These are phyloP conservation scores for Xylariaceae sp. DNA, from an alignment of 2,329 filamentous ascomycete genomes.

Conservation along the genomic window DNA sequence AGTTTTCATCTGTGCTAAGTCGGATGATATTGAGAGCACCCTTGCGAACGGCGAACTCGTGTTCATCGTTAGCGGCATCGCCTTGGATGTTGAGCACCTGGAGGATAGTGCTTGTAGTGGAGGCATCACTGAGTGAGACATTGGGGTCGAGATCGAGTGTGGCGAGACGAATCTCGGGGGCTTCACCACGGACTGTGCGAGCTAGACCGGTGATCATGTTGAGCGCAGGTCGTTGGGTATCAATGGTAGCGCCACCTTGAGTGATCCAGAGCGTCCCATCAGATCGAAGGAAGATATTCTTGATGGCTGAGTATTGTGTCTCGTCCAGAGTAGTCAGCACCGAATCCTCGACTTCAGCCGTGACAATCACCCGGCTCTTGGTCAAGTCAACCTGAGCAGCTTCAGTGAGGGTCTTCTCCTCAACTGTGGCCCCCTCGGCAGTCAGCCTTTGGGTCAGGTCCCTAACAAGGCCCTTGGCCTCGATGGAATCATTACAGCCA, in stretches of 20 bases:
- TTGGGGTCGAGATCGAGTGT: conserved; percentile 42
- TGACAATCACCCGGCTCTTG: conserved; percentile 25
- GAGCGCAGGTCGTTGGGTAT: conserved; percentile 25
- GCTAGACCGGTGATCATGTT: conserved; percentile 43
- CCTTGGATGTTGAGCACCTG: conserved; percentile 24
- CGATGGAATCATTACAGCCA: conserved; percentile 16
- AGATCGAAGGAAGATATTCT: conserved; percentile 26
- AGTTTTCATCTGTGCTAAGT: conserved; percentile 23
- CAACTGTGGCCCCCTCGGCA: conserved; percentile 19
- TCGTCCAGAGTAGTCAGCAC: conserved; percentile 22
- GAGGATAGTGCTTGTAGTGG: conserved; percentile 33
- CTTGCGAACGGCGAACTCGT: conserved; percentile 26
- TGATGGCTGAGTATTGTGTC: conserved; percentile 23
- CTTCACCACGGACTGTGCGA: conserved; percentile 42
- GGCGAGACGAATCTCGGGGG: conserved; percentile 38
- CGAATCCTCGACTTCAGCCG: conserved; percentile 28
- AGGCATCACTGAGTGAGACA: conserved; percentile 28
- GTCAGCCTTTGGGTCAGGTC: conserved; percentile 22
- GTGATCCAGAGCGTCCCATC: conserved; percentile 28
- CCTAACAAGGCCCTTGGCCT: conserved; percentile 20
- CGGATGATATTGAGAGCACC: conserved; percentile 25
- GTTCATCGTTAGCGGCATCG: conserved; percentile 23
- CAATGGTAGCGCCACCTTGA: conserved; percentile 24
- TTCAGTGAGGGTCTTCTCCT: conserved; percentile 22
- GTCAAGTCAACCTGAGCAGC: conserved; percentile 20